Evolutionary conservation across 805 yeast genomes (phyloP).

Genomic region (Metschnikowia colocasiae): DNA sequence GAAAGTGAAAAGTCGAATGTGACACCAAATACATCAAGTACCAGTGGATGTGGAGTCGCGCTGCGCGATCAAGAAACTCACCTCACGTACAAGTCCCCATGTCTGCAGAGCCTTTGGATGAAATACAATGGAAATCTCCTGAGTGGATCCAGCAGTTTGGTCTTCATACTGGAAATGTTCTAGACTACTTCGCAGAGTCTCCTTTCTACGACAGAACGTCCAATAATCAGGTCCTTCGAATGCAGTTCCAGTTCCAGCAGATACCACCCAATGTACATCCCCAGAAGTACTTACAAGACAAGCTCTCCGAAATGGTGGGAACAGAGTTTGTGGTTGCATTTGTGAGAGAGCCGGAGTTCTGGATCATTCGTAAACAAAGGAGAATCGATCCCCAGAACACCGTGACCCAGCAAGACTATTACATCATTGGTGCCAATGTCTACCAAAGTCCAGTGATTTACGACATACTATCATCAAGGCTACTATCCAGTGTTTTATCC

Average conservation of each 20-base stretch:
- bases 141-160: slow-evolving; percentile 95
- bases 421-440: slow-evolving; percentile 85
- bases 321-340: slow-evolving; percentile 74
- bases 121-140: slow-evolving; percentile 94
- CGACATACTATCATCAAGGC: slow-evolving; percentile 67
- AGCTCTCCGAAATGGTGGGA: slow-evolving; percentile 76
- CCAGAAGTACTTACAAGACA: slow-evolving; percentile 44
- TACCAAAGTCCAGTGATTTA: slow-evolving; percentile 84
- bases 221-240: slow-evolving; percentile 88
- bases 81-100: slow-evolving; percentile 3
- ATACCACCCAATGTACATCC: slow-evolving; percentile 33
- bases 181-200: slow-evolving; percentile 89
- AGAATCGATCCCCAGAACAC: slow-evolving; percentile 52
- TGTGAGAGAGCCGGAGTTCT: slow-evolving; percentile 84
- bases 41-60: not conserved
- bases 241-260: slow-evolving; percentile 86
- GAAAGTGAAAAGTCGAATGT: too few relatives aligned
- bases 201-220: slow-evolving; percentile 95
- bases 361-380: slow-evolving; percentile 84
- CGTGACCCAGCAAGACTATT: slow-evolving; percentile 67
- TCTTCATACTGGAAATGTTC: slow-evolving; percentile 79
- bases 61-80: not conserved
- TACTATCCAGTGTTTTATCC: slow-evolving; percentile 31
- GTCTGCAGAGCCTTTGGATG: slow-evolving; percentile 55
- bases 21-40: not conserved